Base-by-base conservation (phyloP, 495 filamentous ascomycete genomes). In the Bacidia rubella region DNA sequence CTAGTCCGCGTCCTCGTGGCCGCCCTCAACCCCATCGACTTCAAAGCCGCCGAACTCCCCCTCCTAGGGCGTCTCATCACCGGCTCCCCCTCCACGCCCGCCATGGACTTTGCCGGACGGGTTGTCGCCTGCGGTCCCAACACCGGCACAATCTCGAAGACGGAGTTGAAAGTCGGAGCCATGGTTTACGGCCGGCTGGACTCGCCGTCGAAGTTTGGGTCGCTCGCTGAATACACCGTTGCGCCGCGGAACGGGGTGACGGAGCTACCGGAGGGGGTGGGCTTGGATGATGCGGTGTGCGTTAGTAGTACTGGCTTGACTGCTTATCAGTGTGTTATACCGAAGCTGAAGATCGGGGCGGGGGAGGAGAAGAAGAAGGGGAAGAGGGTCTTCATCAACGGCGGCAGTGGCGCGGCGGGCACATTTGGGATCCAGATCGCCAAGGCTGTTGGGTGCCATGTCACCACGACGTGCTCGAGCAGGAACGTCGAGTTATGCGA, bases 1-100 rank as follows among this genome's bases (percentile, higher is more conserved):
- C 74, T 87, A 22, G 65, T 86, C 42, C 65, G 75, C 46, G 75
- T 86, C 5, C 59, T 77, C 47, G 63, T 70, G 47, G 66, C 68
- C 11, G 63, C 74, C 15, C 63, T 86, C 47, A 88, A 88, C 65
- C 83, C 84, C 1, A 76, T 77, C 25, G 84, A 88, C 71, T 80
- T 79, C 76, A 86, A 86, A 63, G 55, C 77, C 17, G 72, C 78
- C 17, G 79, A 85, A 55, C 53, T 80, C 44, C 66, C 68, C 1
- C 22, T 71, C 9, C 5, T 78, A 5, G 58, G 57, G 5, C 66
- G 68, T 19, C 49, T 74, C 3, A 27, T 74, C 0, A 61, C 78
- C 54, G 62, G 62, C 25, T 70, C 63, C 25, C 72, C 74, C 0
- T 75, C 76, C 0, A 75, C 75, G 7, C 84, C 78, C 0, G 75